Evolutionary conservation across 148 eudicot genomes (phyloP).

Genomic region (Nepenthes gracilis): DNA sequence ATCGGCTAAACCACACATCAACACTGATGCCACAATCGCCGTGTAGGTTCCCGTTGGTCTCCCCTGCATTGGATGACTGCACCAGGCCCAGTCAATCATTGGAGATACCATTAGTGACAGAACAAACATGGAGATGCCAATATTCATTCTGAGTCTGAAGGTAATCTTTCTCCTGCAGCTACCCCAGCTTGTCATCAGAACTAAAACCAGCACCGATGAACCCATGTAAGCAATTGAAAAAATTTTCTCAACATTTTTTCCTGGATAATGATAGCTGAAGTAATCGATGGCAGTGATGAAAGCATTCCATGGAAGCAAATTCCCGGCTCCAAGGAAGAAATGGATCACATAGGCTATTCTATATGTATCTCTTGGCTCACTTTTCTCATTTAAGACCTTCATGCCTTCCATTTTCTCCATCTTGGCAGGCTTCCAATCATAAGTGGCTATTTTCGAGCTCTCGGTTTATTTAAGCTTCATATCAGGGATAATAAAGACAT

Average conservation of each 20-base stretch:
- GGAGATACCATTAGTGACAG: slow-evolving; percentile 49
- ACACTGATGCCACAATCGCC: slow-evolving; percentile 40
- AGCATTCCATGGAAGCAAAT: slow-evolving; percentile 90
- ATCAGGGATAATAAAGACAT: neutral
- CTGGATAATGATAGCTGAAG: slow-evolving; percentile 50
- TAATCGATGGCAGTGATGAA: slow-evolving; percentile 85
- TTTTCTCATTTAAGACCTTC: slow-evolving; percentile 19
- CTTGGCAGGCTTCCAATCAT: neutral
- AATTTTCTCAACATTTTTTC: slow-evolving; percentile 48
- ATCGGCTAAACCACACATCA: slow-evolving; percentile 67
- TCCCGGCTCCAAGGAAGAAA: slow-evolving; percentile 82
- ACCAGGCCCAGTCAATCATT: slow-evolving; percentile 38
- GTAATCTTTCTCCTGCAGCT: slow-evolving; percentile 13
- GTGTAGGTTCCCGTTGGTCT: slow-evolving; percentile 20
- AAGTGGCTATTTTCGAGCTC: neutral
- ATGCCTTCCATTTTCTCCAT: slow-evolving; percentile 31
- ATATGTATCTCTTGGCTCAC: slow-evolving; percentile 44
- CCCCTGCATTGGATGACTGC: slow-evolving; percentile 5
- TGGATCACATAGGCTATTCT: slow-evolving; percentile 56
- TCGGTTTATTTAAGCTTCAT: slow-evolving; percentile 3
- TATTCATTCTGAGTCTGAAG: slow-evolving; percentile 50
- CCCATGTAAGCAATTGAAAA: slow-evolving; percentile 79
- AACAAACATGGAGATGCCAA: slow-evolving; percentile 54
- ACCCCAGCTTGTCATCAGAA: slow-evolving; percentile 29
- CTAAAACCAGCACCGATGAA: slow-evolving; percentile 48